Percentiles rank a stretch among this genome's conserved stretches.
Evolutionary conservation across 208 protist genomes (phyloP).

Genomic region (Eutreptiella sp.): DNA sequence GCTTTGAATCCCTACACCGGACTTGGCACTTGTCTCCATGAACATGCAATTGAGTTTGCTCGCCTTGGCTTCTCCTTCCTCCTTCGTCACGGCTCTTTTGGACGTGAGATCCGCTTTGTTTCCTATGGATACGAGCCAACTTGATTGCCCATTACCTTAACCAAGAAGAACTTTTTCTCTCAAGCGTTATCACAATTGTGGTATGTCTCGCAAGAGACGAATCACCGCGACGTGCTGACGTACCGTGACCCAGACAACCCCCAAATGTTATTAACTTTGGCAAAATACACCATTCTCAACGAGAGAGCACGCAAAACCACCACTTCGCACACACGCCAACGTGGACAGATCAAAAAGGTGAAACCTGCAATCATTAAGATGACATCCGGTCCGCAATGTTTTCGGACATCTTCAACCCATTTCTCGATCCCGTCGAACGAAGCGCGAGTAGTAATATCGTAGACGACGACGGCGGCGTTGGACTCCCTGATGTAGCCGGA

Average conservation of each 20-base stretch:
- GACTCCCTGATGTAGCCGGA: conserved; percentile 92
- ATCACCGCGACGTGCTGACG: too few relatives aligned
- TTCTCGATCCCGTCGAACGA: conserved; percentile 84
- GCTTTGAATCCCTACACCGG: conserved; percentile 51
- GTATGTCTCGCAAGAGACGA: too few relatives aligned
- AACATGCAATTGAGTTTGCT: conserved; percentile 83
- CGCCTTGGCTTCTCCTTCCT: conserved; percentile 82
- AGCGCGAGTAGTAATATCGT: conserved; percentile 89
- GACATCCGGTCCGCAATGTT: conserved; percentile 84
- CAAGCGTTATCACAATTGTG: too few relatives aligned
- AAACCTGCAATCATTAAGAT: conserved; percentile 86
- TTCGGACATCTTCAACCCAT: conserved; percentile 96
- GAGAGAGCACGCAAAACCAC: too few relatives aligned
- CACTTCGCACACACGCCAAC: too few relatives aligned
- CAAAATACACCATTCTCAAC: too few relatives aligned
- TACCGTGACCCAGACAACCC: too few relatives aligned
- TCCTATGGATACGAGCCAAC: conserved; percentile 88
- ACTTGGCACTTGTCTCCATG: conserved; percentile 89
- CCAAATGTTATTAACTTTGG: too few relatives aligned
- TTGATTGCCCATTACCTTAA: too few relatives aligned
- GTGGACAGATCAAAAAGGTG: too few relatives aligned
- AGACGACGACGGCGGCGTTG: conserved; percentile 92
- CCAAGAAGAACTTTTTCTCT: too few relatives aligned
- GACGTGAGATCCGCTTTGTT: conserved; percentile 92
- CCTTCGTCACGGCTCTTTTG: conserved; percentile 59